Base-by-base conservation (phyloP, 495 filamentous ascomycete species). In the Physcia stellaris region DNA sequence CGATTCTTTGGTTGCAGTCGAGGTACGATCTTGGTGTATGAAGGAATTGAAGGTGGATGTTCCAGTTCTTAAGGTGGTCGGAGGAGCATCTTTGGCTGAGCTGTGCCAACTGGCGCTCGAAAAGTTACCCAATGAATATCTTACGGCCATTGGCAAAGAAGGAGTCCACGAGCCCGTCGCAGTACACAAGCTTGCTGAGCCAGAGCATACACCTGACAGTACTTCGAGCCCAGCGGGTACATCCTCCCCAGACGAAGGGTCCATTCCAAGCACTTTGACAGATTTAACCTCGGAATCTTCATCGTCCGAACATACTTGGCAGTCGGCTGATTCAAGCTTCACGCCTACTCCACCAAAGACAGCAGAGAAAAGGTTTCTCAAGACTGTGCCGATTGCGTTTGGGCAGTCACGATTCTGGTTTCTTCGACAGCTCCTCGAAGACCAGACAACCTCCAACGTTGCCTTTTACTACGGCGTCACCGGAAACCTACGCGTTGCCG, bases 371-470 rank as follows among this genome's bases (percentile, higher is more conserved):
- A 37, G 34, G 15, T 42, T 28, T 16, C 4, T 42, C n/a, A 34
- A 35, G 16, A 36, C 28, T 20, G 23, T 41, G 28, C 46, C 9
- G 26, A 60, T 63, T 46, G 61, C 60, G 2, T 56, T 56, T 22
- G 56, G 41, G 3, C 66, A 71, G 39, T 62, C 60, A 0, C 50
- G 66, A 2, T 60, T 71, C 39, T 71, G 65, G 64, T 70, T 70
- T 39, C 32, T 62, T 6, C 37, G 27, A 0, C 43, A 40, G 2
- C 41, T 56, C 1, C 30, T 4, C 21, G 26, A 28, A 28, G 26
- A 28, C 13, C 26, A 7, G 26, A 28, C 9, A 7, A 28, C 26
- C 13, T 28, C 7, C 26, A 28, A 28, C 13, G 26, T 28, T 28
- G 26, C 26, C 7, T 13, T 28, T 7, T 7, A 7, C 9, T 28